These are phyloP conservation scores for Celoporthe dispersa DNA, from an alignment of 2,329 filamentous ascomycete species.

Conservation along the genomic window DNA sequence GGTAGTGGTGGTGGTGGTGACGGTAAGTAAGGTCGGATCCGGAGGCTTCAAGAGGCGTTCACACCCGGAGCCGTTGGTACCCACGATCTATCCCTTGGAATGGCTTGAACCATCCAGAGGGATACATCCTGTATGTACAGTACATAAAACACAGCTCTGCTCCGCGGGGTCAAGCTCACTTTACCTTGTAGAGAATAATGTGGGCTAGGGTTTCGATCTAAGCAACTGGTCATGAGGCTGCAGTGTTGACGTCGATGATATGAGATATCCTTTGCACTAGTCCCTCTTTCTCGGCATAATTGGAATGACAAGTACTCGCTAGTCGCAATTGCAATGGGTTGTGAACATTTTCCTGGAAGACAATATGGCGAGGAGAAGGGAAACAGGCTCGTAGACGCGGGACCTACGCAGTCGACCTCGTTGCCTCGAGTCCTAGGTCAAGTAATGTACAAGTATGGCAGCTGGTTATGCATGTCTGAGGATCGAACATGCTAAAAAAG, in stretches of 20 bases:
- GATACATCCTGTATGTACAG: not conserved
- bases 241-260: slow-evolving; percentile 11
- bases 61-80: not conserved
- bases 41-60: not conserved
- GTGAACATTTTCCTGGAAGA: not conserved
- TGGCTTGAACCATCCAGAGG: not conserved
- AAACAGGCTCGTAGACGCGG: not conserved
- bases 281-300: not conserved
- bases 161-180: not conserved
- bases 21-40: not conserved
- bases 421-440: not conserved
- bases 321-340: not conserved
- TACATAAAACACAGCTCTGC: not conserved
- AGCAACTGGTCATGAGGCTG: slow-evolving; percentile 17
- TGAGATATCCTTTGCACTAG: slow-evolving; percentile 3
- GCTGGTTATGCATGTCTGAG: slow-evolving; percentile 14
- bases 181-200: not conserved
- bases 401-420: not conserved
- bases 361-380: not conserved
- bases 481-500: slow-evolving; percentile 1
- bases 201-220: not conserved
- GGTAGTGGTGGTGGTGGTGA: not conserved
- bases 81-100: not conserved
- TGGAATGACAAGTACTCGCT: not conserved
- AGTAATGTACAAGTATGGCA: not conserved